Evolutionary conservation across 2,329 filamentous ascomycete species (phyloP), one percentile per base, ranked within the genome.

Genomic region (Byssoonygena ceratinophila): DNA sequence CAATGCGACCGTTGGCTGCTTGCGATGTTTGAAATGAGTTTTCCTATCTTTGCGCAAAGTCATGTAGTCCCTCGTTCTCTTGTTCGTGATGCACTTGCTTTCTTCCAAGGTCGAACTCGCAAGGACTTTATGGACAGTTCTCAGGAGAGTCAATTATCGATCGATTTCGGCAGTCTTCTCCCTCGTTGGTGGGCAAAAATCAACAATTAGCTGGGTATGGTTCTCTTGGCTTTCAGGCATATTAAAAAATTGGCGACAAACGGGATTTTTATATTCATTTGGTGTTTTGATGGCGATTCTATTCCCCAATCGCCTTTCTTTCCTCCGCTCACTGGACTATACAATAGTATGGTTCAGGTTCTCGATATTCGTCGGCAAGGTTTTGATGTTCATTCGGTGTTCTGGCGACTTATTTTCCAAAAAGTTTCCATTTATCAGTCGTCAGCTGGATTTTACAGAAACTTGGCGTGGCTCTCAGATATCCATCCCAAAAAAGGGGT

Each of bases 41-140:
- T 29, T 32, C 18, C 46, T 46, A 20, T 45, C 20, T 23, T 12
- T 16, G 9, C n/a, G 39, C 20, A 6, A 36, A 34, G n/a, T 46
- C 43, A 22, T 52, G 43, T 52, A 46, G 41, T 47, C 23, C 50
- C 43, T 52, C 50, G 23, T 39, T 97, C 80, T 92, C 92, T 34
- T 41, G 56, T 50, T 50, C 37, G n/a, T 9, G 36, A 50, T 41
- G 37, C 37, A 50, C 27, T 23, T 41, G 32, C 47, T 50, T 50
- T 31, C 31, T 49, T 18, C 34, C 23, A 31, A 50, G 36, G 37
- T 41, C 25, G 32, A 32, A 23, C 31, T 46, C 31, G 29, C 45
- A 9, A 9, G 32, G 16, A 39, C 12, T 12, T 40, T 11, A 40
- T n/a, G 16, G 16, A 36, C 36, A 39, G 16, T 20, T n/a, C 5